Evolutionary conservation across 2,329 filamentous ascomycete species (phyloP).

Genomic region (Pezicula carpinea): DNA sequence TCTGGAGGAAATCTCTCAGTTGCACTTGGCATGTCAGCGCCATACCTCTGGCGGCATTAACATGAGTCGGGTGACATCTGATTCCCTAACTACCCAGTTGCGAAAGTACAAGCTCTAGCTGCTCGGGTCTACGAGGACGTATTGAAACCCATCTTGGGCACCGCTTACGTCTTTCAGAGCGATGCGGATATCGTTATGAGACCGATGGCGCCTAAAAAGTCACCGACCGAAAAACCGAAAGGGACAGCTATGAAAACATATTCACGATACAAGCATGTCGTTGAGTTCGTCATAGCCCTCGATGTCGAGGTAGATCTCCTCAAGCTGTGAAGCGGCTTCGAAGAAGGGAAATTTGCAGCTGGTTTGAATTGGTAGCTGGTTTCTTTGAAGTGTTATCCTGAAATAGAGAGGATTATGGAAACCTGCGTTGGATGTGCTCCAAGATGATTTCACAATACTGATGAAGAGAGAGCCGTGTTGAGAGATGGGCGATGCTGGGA

Average conservation of each 20-base stretch:
- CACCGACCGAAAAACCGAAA: slow-evolving; percentile 22
- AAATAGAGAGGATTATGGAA: no score
- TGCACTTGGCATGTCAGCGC: slow-evolving; percentile 11
- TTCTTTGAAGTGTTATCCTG: no score
- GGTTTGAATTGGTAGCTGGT: no score
- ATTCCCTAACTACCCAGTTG: slow-evolving; percentile 4
- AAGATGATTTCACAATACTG: no score
- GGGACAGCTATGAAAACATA: slow-evolving; percentile 4
- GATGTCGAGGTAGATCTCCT: no score
- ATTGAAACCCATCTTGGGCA: slow-evolving; percentile 17
- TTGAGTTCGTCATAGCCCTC: no score
- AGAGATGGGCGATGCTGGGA: no score
- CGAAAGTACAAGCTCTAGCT: slow-evolving; percentile 11
- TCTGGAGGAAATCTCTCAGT: slow-evolving; percentile 10
- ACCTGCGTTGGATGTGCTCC: no score
- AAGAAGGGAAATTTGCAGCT: no score
- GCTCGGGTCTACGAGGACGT: slow-evolving; percentile 12
- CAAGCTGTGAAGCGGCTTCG: no score
- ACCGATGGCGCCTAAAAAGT: slow-evolving; percentile 19
- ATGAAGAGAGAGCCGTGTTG: no score
- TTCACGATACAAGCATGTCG: no score
- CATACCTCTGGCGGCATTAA: slow-evolving; percentile 16
- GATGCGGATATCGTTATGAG: slow-evolving; percentile 13
- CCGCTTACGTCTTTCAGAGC: slow-evolving; percentile 10
- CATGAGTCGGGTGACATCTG: not conserved